Evolutionary conservation across 139 green algal genomes (phyloP).

Genomic region (Marvania coccoides): DNA sequence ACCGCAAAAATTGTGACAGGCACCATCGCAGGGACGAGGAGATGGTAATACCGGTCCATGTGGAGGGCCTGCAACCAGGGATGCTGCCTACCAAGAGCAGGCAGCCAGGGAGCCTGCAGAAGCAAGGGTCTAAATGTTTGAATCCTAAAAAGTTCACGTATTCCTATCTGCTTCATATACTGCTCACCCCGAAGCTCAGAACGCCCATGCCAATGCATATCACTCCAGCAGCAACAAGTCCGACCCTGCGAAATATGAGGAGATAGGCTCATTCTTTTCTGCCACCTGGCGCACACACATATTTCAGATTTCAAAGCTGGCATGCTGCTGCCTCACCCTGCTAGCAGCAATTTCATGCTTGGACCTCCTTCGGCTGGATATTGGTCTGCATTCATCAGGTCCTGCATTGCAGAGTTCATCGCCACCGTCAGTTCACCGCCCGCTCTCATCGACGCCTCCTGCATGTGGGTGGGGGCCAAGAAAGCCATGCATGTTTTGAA

Average conservation of each 20-base stretch:
- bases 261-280: not conserved
- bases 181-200: not conserved
- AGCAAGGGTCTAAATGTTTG: not conserved
- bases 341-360: not conserved
- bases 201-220: not conserved
- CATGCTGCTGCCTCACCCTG: conserved; percentile 13
- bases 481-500: not conserved
- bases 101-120: conserved; percentile 10
- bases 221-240: not conserved
- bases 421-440: no score
- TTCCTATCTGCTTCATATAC: not conserved
- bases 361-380: not conserved
- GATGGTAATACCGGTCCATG: conserved; percentile 15
- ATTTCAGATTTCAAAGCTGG: no score
- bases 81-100: conserved; percentile 3
- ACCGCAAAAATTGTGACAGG: conserved; percentile 26
- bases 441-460: no score
- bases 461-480: no score
- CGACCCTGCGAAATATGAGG: not conserved
- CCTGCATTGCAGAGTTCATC: no score
- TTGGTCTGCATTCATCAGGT: conserved; percentile 5
- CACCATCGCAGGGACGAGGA: conserved; percentile 25
- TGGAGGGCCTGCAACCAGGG: not conserved
- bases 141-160: not conserved
- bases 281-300: not conserved